Conservation (phyloP, 805 yeast genomes). For the Kluyveromyces aestuarii region DNA sequence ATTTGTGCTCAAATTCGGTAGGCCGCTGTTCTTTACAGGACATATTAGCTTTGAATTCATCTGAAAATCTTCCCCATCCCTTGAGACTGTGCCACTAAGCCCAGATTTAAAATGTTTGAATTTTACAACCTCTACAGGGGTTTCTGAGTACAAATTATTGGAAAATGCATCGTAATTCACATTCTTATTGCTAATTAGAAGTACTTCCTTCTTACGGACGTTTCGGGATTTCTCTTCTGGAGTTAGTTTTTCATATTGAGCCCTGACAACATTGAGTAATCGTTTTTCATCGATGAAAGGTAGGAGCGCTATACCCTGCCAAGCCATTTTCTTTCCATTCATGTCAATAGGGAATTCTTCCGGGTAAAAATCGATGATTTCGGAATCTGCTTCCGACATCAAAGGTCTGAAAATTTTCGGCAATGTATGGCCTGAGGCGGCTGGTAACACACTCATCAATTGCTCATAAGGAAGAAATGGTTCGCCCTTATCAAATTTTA, state of each 20-base stretch:
- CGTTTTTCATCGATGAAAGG: slow-evolving; percentile 88
- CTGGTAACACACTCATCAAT: slow-evolving; percentile 90
- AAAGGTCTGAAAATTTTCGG: slow-evolving; percentile 75
- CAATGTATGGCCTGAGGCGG: slow-evolving; percentile 79
- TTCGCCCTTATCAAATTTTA: slow-evolving; percentile 54
- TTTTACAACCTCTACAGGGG: slow-evolving; percentile 15
- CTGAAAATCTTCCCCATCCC: slow-evolving; percentile 27
- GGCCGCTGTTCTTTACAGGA: slow-evolving; percentile 29
- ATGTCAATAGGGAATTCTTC: slow-evolving; percentile 81
- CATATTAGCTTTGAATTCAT: slow-evolving; percentile 25
- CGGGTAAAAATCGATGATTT: slow-evolving; percentile 86
- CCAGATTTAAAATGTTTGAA: slow-evolving; percentile 46
- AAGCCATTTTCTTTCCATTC: slow-evolving; percentile 90
- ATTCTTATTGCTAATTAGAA: slow-evolving; percentile 60
- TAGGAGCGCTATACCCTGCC: slow-evolving; percentile 88
- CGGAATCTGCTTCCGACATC: slow-evolving; percentile 73
- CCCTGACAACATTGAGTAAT: slow-evolving; percentile 55
- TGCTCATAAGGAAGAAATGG: slow-evolving; percentile 92
- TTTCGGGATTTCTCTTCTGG: slow-evolving; percentile 65
- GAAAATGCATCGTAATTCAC: slow-evolving; percentile 31
- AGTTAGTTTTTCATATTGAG: slow-evolving; percentile 52
- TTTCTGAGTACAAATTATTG: slow-evolving; percentile 23
- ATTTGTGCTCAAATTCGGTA: slow-evolving; percentile 34
- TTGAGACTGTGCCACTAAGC: slow-evolving; percentile 46
- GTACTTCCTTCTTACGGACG: slow-evolving; percentile 57